Base-by-base conservation (phyloP, 148 eudicot genomes). In the Heliamphora exappendiculata region DNA sequence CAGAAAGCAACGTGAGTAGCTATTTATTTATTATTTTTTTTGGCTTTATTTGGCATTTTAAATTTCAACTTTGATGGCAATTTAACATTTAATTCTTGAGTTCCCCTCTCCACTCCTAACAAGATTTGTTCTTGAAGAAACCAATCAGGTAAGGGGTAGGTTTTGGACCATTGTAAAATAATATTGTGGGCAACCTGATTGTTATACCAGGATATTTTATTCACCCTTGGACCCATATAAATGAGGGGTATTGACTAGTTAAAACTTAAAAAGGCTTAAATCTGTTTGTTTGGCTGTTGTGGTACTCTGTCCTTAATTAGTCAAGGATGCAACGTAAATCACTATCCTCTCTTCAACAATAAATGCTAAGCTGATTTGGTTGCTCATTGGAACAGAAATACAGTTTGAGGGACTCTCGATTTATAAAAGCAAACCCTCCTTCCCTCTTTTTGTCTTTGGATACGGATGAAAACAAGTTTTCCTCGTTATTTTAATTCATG, bases 1-100 rank as follows among this genome's bases (percentile, higher is more conserved):
- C 88, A 82, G 72, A 88, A 86, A 78, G 88, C 87, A 76, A 83
- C 81, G 91, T 85, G 72, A 81, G 88, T 79, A 63, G 29, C 67
- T n/a, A n/a, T 51, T 58, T 14, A 13, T 63, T 64, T 41, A 4
- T 9, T 37, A 16, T 42, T 44, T 16, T 37, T 54, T 72, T 73
- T 14, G n/a, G 13, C 14, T 49, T 26, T 44, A 33, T 20, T 0
- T 9, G 24, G 24, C 11, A 47, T n/a, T 66, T 4, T n/a, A 39
- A 22, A 39, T n/a, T 66, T 39, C 16, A 10, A 26, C 29, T 66
- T 34, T 37, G 47, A 0, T 60, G 16, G 20, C 37, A 60, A 60
- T 31, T 31, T 29, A 20, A 29, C 37, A n/a, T 60, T 29, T 16
- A 60, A 29, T 4, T 29, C 7, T 60, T 31, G 66, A 20, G 37